Evolutionary conservation across 805 yeast species (phyloP), one percentile per base, ranked within the genome.

Genomic region (Torulaspora quercuum): DNA sequence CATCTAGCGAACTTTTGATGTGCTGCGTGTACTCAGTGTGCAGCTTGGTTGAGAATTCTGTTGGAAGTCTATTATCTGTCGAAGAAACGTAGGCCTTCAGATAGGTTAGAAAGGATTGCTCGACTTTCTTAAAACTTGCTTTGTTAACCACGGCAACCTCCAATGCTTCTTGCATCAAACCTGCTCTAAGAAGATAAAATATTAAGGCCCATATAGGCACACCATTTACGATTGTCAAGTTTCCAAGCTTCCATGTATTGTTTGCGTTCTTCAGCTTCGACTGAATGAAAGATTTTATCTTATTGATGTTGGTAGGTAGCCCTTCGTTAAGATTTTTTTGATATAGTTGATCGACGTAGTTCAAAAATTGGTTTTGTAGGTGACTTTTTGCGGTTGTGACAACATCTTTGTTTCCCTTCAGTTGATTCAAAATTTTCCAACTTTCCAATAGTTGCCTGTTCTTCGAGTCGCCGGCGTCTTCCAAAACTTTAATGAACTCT

Each of bases 131-230:
- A 62, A 92, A 86, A 12, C 82, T 75, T 25, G 79, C 78, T 44
- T 73, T 75, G 53, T 85, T 76, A 31, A 75, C 72, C 4, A 69
- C 52, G 2, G 85, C 79, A 35, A 84, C 73, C 24, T 78, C 78
- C 20, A 83, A 64, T 0, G 95, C 95, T 47, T 89, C 97, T 30
- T 76, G 67, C 45, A 75, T 64, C 46, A 83, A 75, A 2, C 98
- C 97, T 3, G 90, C 80, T 53, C 98, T 78, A 34, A 92, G 59
- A 44, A 90, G 67, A 60, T 85, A 90, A 57, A 82, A 92, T 7
- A 92, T 64, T 24, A 87, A 64, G 0, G 96, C 95, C 98, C 98
- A 90, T n/a, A 92, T 75, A 7, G 97, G 97, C 1, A 75, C 68
- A 11, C 88, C 88, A 61, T 90, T 89, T 15, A 87, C 79, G 37